These are phyloP conservation scores for Colletotrichum spinosum DNA, from an alignment of 2,329 filamentous ascomycete genomes.

Conservation along the genomic window DNA sequence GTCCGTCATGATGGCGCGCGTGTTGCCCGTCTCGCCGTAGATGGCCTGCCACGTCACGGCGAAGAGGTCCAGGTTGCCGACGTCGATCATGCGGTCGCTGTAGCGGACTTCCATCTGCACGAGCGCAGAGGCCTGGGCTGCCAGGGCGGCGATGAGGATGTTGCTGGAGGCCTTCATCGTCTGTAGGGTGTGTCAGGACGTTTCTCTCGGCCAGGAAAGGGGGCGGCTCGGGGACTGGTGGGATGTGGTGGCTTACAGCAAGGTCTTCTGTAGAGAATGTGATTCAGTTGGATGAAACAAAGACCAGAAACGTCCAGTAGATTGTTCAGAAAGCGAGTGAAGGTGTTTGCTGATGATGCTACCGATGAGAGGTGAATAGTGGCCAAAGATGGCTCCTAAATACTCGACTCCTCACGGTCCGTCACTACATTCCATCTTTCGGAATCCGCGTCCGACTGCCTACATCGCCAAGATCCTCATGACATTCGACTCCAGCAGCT, in stretches of 20 bases:
- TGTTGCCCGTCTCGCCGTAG: slow-evolving; percentile 36
- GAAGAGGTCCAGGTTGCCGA: slow-evolving; percentile 38
- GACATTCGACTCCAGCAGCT: background rate
- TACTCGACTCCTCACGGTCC: too few relatives aligned
- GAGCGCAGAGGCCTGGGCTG: slow-evolving; percentile 20
- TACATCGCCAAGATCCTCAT: slow-evolving; percentile 1
- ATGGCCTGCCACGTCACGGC: slow-evolving; percentile 35
- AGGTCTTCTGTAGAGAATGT: too few relatives aligned
- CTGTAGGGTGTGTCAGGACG: background rate
- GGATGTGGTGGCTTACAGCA: too few relatives aligned
- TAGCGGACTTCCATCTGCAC: slow-evolving; percentile 38
- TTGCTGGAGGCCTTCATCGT: slow-evolving; percentile 32
- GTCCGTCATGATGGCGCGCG: slow-evolving; percentile 34
- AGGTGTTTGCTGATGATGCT: too few relatives aligned
- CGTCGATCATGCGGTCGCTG: slow-evolving; percentile 37
- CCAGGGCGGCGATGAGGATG: slow-evolving; percentile 25
- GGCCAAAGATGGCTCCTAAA: too few relatives aligned
- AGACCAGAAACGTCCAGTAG: too few relatives aligned
- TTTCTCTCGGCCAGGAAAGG: too few relatives aligned
- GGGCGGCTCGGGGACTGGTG: too few relatives aligned
- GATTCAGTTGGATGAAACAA: too few relatives aligned
- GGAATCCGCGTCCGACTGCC: background rate
- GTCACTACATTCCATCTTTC: too few relatives aligned
- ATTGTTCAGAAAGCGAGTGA: too few relatives aligned
- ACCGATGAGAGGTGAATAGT: too few relatives aligned